These are phyloP conservation scores for Astrephomene gubernaculifera DNA, from an alignment of 139 green algal genomes.

Conservation along the genomic window DNA sequence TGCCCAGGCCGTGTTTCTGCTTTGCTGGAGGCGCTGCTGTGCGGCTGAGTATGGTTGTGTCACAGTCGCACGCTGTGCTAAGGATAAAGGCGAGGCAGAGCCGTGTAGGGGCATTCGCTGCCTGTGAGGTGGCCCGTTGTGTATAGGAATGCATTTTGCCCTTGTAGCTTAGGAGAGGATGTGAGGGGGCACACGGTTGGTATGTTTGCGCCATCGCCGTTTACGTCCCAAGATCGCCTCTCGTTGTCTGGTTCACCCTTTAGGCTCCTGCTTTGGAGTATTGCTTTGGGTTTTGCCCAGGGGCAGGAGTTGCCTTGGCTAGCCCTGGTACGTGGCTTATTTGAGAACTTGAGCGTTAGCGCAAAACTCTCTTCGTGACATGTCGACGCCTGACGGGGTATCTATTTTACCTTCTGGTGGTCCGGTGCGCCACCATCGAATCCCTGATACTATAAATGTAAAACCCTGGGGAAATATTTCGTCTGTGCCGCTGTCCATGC, in stretches of 20 bases:
- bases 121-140: not conserved
- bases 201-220: not conserved
- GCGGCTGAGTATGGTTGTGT: slow-evolving; percentile 13
- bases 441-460: too few species aligned
- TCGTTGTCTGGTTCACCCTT: not conserved
- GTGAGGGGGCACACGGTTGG: not conserved
- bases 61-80: not conserved
- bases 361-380: too few species aligned
- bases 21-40: not conserved
- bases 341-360: too few species aligned
- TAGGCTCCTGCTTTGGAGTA: too few species aligned
- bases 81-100: not conserved
- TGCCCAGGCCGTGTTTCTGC: not conserved
- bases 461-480: too few species aligned
- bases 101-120: not conserved
- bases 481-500: too few species aligned
- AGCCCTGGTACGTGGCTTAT: too few species aligned
- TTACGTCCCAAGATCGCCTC: not conserved
- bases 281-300: too few species aligned
- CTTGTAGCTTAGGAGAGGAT: not conserved
- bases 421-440: too few species aligned
- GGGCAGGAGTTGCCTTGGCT: too few species aligned
- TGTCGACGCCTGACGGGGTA: too few species aligned
- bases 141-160: not conserved
- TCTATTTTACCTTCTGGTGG: too few species aligned